A percentile compares a stretch with the other conserved stretches of the same genome.
phyloP scores from a whole-genome alignment of 2,329 filamentous ascomycete genomes.

The Penicillium sp. region DNA sequence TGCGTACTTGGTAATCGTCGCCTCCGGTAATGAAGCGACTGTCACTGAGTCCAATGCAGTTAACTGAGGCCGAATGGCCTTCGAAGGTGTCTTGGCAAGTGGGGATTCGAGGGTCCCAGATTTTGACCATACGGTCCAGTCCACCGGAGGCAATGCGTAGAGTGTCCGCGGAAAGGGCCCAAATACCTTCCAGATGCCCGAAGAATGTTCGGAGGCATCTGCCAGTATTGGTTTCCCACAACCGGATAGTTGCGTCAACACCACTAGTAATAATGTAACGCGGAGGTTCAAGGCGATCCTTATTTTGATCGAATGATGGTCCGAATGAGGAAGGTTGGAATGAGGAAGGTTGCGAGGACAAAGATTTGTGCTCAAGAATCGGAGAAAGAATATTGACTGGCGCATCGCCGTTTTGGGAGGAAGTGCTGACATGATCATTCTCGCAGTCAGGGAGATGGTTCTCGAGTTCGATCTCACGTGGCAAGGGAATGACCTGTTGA shows the following conservation, averaged over 20 bases:
- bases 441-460: conserved; percentile 60
- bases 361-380: conserved; percentile 23
- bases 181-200: conserved; percentile 93
- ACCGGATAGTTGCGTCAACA: conserved; percentile 83
- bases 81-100: conserved; percentile 91
- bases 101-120: conserved; percentile 90
- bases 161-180: conserved; percentile 87
- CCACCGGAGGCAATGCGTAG: conserved; percentile 84
- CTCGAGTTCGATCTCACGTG: conserved; percentile 85
- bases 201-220: conserved; percentile 90
- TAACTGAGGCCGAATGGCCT: conserved; percentile 86
- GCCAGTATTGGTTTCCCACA: conserved; percentile 86
- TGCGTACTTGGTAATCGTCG: conserved; percentile 86
- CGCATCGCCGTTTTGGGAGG: conserved; percentile 30
- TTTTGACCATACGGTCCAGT: conserved; percentile 92
- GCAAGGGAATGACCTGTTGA: conserved; percentile 83
- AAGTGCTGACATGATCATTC: conserved; percentile 54
- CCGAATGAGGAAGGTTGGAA: conserved; percentile 63
- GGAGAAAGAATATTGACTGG: conserved; percentile 25
- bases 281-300: conserved; percentile 70
- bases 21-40: conserved; percentile 86
- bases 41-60: conserved; percentile 88
- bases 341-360: conserved; percentile 48
- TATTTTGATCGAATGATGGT: conserved; percentile 60
- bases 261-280: conserved; percentile 92